Base-by-base conservation (phyloP, 2,329 filamentous ascomycete species). In the Polytolypa hystricis region DNA sequence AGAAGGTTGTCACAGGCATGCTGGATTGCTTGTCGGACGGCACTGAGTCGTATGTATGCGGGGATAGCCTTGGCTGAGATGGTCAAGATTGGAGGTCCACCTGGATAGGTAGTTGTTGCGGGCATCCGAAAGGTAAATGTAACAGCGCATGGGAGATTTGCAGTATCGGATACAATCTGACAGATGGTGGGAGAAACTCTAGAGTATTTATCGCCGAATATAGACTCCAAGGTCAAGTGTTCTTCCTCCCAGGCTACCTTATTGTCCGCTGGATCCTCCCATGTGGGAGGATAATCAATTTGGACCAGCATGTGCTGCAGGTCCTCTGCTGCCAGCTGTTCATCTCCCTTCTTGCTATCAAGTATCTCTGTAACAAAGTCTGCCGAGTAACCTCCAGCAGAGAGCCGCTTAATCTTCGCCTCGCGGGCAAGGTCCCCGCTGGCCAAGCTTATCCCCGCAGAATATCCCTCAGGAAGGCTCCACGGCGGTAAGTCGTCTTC, bases 401-500 rank as follows among this genome's bases (percentile, higher is more conserved):
- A 72, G 14, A 98, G 70, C 8, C 87, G 73, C 55, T 91, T 86
- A 47, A 95, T 76, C 38, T 82, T 81, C 3, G 77, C 80, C 56
- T 96, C 87, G 47, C 77, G 75, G 54, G 77, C 83, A 42, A 95
- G 58, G 54, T 95, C 81, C 5, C 79, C 81, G 34, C 82, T 82
- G 1, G 79, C 89, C 45, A 98, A 79, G 30, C 80, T 85, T 17
- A 96, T 79, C 15, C 91, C 91, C 18, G 87, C 89, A 8, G 83
- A 79, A 56, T 98, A 98, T 42, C 79, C 83, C 60, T 93, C 87
- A 0, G 91, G 91, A 28, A 98, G 65, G 48, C 84, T 84, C 86
- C 89, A 96, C 5, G 74, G 69, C 1, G 91, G 91, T n/a, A 96
- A 65, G 51, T 96, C 91, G 54, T 98, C 91, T 55, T 98, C 91